Conservation (phyloP, 2,329 filamentous ascomycete genomes). For the Diaporthe ilicicola region DNA sequence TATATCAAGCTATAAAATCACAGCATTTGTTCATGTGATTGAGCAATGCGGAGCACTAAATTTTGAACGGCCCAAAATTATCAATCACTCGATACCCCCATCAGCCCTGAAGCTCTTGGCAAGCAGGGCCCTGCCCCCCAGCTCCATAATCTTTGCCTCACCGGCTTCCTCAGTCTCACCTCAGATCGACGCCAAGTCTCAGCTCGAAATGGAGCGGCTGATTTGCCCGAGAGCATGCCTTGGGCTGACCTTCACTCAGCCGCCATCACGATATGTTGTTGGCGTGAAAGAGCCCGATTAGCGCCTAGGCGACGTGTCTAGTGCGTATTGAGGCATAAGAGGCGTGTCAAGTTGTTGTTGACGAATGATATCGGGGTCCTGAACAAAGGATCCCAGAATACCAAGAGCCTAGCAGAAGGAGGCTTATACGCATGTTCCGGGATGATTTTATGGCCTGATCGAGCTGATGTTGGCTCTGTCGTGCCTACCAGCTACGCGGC, state of each 20-base stretch:
- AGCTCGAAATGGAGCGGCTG: background rate
- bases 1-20: background rate
- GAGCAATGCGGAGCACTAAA: background rate
- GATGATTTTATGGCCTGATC: background rate
- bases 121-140: background rate
- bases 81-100: background rate
- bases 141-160: conserved; percentile 4
- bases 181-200: conserved; percentile 20
- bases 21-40: background rate
- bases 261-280: background rate
- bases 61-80: background rate
- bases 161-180: conserved; percentile 6
- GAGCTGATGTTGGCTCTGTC: background rate
- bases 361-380: background rate
- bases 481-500: background rate
- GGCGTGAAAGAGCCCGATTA: too few relatives aligned
- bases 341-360: background rate
- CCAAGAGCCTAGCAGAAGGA: background rate
- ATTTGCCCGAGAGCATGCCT: background rate
- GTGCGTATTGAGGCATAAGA: background rate
- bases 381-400: background rate
- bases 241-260: background rate
- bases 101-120: conserved; percentile 15
- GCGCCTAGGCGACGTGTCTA: background rate
- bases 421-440: background rate